A percentile compares a stretch with the other conserved stretches of the same genome.
phyloP scores from a whole-genome alignment of 371 early-diverging fungal genomes.

The Batkoa obscura region DNA sequence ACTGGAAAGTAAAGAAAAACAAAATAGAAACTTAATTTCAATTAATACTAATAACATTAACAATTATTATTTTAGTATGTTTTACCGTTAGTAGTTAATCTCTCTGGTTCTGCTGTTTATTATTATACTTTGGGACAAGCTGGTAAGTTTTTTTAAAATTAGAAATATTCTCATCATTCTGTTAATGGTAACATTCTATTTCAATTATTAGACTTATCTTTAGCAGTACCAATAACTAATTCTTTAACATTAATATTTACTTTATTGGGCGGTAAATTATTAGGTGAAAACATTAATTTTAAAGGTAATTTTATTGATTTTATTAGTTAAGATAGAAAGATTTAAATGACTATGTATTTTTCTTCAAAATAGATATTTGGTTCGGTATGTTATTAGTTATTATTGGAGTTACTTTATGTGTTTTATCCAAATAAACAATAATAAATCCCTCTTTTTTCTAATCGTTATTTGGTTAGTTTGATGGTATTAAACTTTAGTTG shows the following conservation, averaged over 20 bases:
- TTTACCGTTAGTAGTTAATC: constrained; percentile 62
- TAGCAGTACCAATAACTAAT: constrained; percentile 82
- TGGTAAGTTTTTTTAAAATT: constrained; percentile 19
- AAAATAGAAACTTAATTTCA: neutral
- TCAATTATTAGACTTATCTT: constrained; percentile 46
- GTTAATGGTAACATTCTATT: constrained; percentile 1
- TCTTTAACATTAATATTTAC: constrained; percentile 77
- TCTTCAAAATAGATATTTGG: constrained; percentile 22
- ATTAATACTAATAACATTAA: too few species aligned
- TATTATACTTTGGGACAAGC: constrained; percentile 75
- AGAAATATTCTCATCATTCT: too few species aligned
- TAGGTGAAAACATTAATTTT: constrained; percentile 55
- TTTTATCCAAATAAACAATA: constrained; percentile 12
- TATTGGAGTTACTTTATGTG: constrained; percentile 41
- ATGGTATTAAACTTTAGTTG: too few species aligned
- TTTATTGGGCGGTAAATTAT: constrained; percentile 46
- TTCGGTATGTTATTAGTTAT: constrained; percentile 43
- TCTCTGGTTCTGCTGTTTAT: constrained; percentile 76
- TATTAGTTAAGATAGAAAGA: too few species aligned
- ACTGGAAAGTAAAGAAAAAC: constrained; percentile 50
- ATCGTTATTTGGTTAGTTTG: too few species aligned
- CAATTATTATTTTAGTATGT: constrained; percentile 70
- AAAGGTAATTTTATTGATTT: constrained; percentile 11
- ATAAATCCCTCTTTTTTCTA: too few species aligned
- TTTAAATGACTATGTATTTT: neutral